Conservation (phyloP, 2,329 filamentous ascomycete genomes). For the Pyricularia grisea region DNA sequence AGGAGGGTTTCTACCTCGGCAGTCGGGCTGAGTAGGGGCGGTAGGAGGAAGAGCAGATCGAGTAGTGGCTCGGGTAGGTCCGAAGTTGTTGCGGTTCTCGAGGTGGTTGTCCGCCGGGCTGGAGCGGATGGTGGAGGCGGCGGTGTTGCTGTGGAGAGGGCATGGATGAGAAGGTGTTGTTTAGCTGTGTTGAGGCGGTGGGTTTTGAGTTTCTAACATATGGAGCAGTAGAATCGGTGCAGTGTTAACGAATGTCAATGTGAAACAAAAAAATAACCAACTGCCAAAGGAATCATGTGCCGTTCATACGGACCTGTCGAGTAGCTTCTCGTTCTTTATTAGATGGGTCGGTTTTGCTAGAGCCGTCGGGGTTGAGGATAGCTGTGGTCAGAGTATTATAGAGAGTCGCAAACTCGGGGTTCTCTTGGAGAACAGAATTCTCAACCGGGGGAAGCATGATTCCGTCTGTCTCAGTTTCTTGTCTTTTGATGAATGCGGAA, state of each 20-base stretch:
- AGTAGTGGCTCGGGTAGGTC: conserved; percentile 25
- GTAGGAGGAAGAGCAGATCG: conserved; percentile 46
- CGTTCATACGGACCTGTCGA: conserved; percentile 30
- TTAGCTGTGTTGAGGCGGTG: conserved; percentile 39
- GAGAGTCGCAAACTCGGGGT: conserved; percentile 51
- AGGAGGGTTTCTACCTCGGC: conserved; percentile 13
- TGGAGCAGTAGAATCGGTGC: background rate
- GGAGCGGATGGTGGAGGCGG: conserved; percentile 7
- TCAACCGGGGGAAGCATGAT: conserved; percentile 52
- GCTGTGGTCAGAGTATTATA: conserved; percentile 44
- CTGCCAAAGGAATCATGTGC: background rate
- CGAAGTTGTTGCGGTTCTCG: background rate
- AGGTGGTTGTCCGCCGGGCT: background rate
- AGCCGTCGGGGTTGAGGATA: conserved; percentile 47
- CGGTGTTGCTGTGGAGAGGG: conserved; percentile 30
- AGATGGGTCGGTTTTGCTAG: conserved; percentile 41
- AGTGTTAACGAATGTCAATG: background rate
- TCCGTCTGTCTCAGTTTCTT: background rate
- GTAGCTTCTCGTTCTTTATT: conserved; percentile 40
- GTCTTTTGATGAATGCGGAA: background rate
- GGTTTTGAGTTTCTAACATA: conserved; percentile 36
- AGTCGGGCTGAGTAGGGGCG: conserved; percentile 31
- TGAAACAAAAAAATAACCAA: background rate
- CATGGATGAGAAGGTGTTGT: conserved; percentile 38
- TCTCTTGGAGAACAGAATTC: conserved; percentile 39